These are phyloP conservation scores for Decorospora gaudefroyi DNA, from an alignment of 2,329 filamentous ascomycete genomes.

Conservation along the genomic window DNA sequence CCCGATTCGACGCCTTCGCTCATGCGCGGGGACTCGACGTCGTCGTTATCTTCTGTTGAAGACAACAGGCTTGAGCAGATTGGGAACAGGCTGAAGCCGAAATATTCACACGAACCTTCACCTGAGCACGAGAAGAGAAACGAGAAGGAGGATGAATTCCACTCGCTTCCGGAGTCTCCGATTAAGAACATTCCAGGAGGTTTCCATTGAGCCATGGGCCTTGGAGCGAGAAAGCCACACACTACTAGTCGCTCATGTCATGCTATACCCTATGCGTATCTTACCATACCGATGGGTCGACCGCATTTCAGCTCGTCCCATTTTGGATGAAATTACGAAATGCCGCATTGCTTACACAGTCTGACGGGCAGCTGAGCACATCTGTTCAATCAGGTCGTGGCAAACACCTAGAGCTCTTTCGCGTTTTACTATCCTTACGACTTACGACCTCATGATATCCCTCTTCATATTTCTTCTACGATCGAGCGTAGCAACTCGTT, in stretches of 20 bases:
- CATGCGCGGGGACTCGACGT: constrained; percentile 42
- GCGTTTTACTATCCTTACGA: constrained; percentile 16
- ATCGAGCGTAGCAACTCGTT: neutral
- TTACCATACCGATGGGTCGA: too few species aligned
- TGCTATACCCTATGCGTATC: too few species aligned
- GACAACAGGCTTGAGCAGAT: constrained; percentile 38
- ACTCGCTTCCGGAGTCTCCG: constrained; percentile 48
- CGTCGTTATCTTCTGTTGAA: constrained; percentile 42
- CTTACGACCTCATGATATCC: constrained; percentile 23
- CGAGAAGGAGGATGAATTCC: constrained; percentile 49
- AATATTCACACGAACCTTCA: constrained; percentile 24
- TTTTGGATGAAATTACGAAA: too few species aligned
- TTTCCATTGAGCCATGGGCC: constrained; percentile 23
- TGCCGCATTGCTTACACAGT: neutral
- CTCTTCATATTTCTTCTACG: constrained; percentile 7
- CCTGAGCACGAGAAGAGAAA: constrained; percentile 23
- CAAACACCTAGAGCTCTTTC: neutral
- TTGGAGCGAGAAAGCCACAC: too few species aligned
- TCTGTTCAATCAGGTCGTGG: neutral
- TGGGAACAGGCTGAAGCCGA: constrained; percentile 33
- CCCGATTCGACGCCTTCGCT: constrained; percentile 44
- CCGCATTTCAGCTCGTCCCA: too few species aligned
- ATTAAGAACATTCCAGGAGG: constrained; percentile 41
- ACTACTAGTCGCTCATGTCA: too few species aligned
- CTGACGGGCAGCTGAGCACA: neutral